Evolutionary conservation across 2,329 filamentous ascomycete species (phyloP), one percentile per base, ranked within the genome.

Genomic region (Penicillium sclerotigenum): DNA sequence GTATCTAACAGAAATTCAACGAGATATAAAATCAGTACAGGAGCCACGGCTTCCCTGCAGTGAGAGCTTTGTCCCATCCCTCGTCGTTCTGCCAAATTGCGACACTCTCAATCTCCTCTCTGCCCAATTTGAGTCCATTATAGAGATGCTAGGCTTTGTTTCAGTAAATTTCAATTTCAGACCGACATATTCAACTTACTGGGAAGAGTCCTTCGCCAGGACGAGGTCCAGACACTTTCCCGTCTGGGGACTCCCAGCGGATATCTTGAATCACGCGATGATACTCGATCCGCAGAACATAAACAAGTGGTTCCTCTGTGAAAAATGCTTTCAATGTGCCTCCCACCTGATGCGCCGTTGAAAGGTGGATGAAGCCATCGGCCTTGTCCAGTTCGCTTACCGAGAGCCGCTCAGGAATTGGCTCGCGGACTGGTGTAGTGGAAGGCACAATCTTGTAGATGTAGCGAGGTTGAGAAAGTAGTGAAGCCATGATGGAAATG

Each of bases 371-470:
- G 46, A 75, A 76, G 38, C 69, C 71, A 7, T 70, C 72, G 22
- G 61, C 57, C 45, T 68, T 53, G 54, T 76, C 73, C 31, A 76
- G 55, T 33, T 73, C 65, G 53, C 73, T 75, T 49, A 75, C 67
- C 3, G 71, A 65, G 24, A 75, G 65, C 31, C 62, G 61, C 11
- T 74, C 71, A 29, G 72, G 72, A 38, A 74, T 59, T 31, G 72
- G 67, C 52, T 75, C 70, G 16, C 67, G 68, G 24, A 75, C 66
- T 3, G 70, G 70, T 9, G 66, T 47, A 4, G 69, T 65, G 10
- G 73, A 74, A 18, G 73, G 68, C 9, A 74, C 54, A 42, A 76
- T 67, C 56, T 76, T 76, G 61, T 75, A 76, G 56, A 75, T 53
- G 52, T 70, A 75, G 24, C 60, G 59, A 28, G 71, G 71, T 20